Percentiles rank a stretch among this genome's conserved stretches.
Conservation (phyloP, 257 asterid species). For the Rubia yunnanensis region DNA sequence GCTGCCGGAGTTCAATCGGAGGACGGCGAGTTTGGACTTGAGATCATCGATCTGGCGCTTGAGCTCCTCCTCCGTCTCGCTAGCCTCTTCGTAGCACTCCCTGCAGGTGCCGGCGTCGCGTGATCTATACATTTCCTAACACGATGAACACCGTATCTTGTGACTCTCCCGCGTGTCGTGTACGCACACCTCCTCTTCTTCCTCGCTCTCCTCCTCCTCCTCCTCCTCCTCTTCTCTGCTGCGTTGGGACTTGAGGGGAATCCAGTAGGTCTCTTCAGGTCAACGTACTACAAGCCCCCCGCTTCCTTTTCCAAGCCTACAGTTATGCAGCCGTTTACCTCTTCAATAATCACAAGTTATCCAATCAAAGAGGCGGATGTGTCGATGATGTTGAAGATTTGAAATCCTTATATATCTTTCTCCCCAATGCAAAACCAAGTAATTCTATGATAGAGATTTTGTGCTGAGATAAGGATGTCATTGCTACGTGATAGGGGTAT, state of each 20-base stretch:
- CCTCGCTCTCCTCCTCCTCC: slow-evolving; percentile 5
- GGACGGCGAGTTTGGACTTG: slow-evolving; percentile 67
- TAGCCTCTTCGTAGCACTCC: slow-evolving; percentile 91
- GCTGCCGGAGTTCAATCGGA: slow-evolving; percentile 32
- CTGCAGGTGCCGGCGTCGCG: slow-evolving; percentile 77
- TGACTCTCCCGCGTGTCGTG: background rate
- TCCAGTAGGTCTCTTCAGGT: too few species aligned
- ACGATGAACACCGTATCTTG: slow-evolving; percentile 47
- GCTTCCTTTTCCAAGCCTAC: too few species aligned
- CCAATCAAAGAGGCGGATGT: background rate
- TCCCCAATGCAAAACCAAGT: background rate
- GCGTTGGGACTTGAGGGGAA: background rate
- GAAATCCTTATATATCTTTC: background rate
- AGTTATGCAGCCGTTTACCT: background rate
- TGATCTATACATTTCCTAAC: slow-evolving; percentile 60
- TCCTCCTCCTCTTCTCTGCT: background rate
- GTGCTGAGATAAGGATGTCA: too few species aligned
- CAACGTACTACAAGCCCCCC: too few species aligned
- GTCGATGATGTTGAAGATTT: background rate
- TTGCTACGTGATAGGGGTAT: too few species aligned
- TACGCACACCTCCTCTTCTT: slow-evolving; percentile 3
- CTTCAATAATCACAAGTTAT: too few species aligned
- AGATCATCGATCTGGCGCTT: slow-evolving; percentile 83
- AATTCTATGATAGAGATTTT: too few species aligned
- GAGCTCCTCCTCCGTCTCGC: slow-evolving; percentile 85